These are phyloP conservation scores for Corymbia calophylla DNA, from an alignment of 441 rosid species.

Conservation along the genomic window DNA sequence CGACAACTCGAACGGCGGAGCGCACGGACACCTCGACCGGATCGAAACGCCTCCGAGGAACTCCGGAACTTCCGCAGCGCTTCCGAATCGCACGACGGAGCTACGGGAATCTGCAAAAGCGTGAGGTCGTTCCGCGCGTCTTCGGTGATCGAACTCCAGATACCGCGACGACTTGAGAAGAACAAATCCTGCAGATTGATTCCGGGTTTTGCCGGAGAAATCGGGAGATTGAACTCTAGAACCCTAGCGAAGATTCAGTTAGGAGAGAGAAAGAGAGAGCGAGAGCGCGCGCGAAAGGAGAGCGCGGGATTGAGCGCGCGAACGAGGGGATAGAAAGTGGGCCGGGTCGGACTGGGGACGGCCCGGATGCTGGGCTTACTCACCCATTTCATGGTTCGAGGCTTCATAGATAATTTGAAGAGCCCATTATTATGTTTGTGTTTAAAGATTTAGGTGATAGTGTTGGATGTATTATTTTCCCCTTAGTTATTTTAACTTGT, in stretches of 20 bases:
- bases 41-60: not conserved
- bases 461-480: not conserved
- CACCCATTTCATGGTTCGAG: not conserved
- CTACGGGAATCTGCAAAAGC: not conserved
- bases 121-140: not conserved
- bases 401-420: not conserved
- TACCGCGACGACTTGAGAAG: not conserved
- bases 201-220: not conserved
- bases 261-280: not conserved
- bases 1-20: not conserved
- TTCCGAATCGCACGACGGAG: not conserved
- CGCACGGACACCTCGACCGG: not conserved
- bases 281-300: not conserved
- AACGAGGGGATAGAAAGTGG: not conserved
- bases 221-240: not conserved
- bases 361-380: rapidly evolving
- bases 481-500: too few relatives aligned
- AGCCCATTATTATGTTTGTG: not conserved
- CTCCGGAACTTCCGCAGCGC: not conserved
- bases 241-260: not conserved
- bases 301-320: not conserved
- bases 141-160: not conserved
- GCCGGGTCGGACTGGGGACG: not conserved
- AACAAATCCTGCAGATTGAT: not conserved
- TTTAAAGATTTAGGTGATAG: not conserved